Evolutionary conservation across 805 yeast genomes (phyloP).

Genomic region (Lachancea cidri): DNA sequence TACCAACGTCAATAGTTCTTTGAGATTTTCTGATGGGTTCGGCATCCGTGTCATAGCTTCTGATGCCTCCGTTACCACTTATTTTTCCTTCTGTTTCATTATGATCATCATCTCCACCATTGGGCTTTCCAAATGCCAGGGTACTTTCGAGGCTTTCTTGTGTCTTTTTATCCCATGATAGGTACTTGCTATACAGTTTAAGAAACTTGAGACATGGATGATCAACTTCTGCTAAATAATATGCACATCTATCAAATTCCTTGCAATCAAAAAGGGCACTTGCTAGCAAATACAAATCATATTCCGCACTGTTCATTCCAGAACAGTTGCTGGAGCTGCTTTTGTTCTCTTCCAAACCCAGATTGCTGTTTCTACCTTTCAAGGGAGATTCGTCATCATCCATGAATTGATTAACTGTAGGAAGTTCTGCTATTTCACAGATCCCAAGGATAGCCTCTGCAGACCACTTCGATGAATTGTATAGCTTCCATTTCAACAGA

Average conservation of each 20-base stretch:
- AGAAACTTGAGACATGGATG: constrained; percentile 52
- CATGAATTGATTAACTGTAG: constrained; percentile 6
- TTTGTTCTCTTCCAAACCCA: background rate
- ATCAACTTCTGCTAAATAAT: constrained; percentile 46
- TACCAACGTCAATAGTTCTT: constrained; percentile 11
- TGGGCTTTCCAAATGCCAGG: constrained; percentile 35
- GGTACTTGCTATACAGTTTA: constrained; percentile 59
- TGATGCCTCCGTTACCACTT: background rate
- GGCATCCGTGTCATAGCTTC: background rate
- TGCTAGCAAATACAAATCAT: constrained; percentile 52
- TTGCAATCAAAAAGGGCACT: constrained; percentile 71
- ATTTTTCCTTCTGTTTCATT: constrained; percentile 10
- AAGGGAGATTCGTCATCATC: constrained; percentile 25
- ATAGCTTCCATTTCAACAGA: constrained; percentile 53
- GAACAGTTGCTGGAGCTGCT: constrained; percentile 1
- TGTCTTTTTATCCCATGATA: constrained; percentile 71
- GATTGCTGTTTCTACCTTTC: constrained; percentile 9
- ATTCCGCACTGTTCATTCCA: constrained; percentile 28
- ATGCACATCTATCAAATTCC: constrained; percentile 77
- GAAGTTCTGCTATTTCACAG: constrained; percentile 10
- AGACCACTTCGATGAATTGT: constrained; percentile 76
- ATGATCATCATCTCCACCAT: constrained; percentile 9
- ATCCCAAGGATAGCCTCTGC: constrained; percentile 76
- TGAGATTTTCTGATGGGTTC: background rate
- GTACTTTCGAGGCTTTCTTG: constrained; percentile 72